Percentiles rank a stretch among this genome's conserved stretches.
Conservation (phyloP, 345 rosid species). For the Lepidium aucheri region DNA sequence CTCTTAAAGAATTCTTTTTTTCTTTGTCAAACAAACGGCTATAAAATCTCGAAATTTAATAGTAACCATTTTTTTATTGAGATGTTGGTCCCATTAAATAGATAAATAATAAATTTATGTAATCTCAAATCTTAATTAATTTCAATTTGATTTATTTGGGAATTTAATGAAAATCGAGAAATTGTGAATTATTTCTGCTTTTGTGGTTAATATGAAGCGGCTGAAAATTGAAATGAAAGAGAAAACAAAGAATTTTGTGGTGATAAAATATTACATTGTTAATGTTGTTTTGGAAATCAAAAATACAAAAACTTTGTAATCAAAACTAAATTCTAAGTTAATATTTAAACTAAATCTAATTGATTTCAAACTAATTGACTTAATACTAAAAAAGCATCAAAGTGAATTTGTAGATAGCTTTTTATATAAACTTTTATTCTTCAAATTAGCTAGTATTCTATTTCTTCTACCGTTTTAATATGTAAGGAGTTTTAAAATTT, state of each 20-base stretch:
- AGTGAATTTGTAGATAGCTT: background rate
- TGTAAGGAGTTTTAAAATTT: no score
- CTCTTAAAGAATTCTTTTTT: background rate
- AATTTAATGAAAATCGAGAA: background rate
- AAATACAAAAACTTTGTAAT: no score
- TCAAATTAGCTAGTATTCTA: no score
- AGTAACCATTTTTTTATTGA: background rate
- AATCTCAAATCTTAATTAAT: background rate
- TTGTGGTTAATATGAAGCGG: constrained; percentile 6
- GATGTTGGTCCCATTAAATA: constrained; percentile 10
- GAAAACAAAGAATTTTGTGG: background rate
- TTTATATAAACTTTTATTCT: background rate
- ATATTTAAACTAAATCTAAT: background rate
- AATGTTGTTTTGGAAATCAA: no score
- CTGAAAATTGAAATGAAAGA: background rate
- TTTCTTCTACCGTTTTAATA: no score
- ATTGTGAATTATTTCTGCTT: background rate
- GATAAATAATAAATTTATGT: background rate
- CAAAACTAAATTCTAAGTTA: no score
- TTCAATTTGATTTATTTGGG: background rate
- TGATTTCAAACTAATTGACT: constrained; percentile 1
- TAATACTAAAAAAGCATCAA: background rate
- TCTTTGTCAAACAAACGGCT: background rate
- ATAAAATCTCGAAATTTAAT: background rate
- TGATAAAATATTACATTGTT: no score